Conservation (phyloP, 164 flowering plant species). For the Liriodendron chinense region DNA sequence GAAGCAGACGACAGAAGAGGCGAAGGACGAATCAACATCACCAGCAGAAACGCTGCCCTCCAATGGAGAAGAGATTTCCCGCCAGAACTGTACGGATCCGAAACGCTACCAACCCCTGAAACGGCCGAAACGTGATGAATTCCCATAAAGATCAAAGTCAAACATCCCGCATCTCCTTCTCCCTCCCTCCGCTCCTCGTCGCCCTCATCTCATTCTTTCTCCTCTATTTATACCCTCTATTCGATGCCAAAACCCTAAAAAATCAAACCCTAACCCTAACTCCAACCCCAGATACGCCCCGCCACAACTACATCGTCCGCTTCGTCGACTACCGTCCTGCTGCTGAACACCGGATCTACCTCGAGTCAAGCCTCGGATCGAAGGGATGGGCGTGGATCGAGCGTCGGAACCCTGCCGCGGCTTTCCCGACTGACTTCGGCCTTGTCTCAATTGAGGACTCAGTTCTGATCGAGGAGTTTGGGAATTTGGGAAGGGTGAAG, state of each 20-base stretch:
- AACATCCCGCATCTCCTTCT: constrained; percentile 7
- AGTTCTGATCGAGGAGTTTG: constrained; percentile 47
- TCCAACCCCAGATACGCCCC: constrained; percentile 7
- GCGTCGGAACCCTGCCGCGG: constrained; percentile 66
- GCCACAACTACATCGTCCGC: constrained; percentile 66
- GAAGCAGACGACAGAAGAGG: background rate
- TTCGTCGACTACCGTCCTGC: constrained; percentile 57
- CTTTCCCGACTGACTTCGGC: constrained; percentile 87
- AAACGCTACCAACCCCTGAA: constrained; percentile 2
- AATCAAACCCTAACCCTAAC: constrained; percentile 14
- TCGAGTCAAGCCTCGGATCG: constrained; percentile 35
- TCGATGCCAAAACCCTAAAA: background rate
- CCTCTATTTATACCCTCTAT: constrained; percentile 20
- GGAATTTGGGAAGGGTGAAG: constrained; percentile 63
- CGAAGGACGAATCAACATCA: background rate
- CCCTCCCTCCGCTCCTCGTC: constrained; percentile 16
- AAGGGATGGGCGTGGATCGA: constrained; percentile 88
- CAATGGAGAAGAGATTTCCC: constrained; percentile 20
- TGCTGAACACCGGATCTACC: constrained; percentile 49
- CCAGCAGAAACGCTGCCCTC: background rate
- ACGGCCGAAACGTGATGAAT: constrained; percentile 8
- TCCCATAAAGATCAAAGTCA: constrained; percentile 6
- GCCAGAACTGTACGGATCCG: constrained; percentile 4
- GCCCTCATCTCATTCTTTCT: constrained; percentile 34
- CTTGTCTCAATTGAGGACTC: constrained; percentile 54